Conservation (phyloP, 108 stramenopile genomes). For the Bacterosira constricta region DNA sequence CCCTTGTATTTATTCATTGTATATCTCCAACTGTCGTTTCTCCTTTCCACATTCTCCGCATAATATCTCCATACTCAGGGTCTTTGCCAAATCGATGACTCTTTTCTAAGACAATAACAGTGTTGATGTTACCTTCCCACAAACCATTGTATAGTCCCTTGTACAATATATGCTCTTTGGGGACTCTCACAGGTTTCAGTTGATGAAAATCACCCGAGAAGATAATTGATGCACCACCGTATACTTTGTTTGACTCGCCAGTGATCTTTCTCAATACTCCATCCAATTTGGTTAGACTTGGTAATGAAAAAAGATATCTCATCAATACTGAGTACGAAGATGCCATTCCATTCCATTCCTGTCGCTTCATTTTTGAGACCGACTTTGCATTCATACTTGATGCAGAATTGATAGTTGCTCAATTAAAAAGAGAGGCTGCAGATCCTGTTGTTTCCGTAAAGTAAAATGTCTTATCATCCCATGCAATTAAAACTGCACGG, state of each 20-base stretch:
- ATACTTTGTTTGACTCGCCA: neutral
- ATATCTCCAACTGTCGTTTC: neutral
- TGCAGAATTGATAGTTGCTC: too few relatives aligned
- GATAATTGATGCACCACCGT: conserved; percentile 8
- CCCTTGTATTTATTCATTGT: neutral
- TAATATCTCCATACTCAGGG: neutral
- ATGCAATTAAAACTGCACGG: too few relatives aligned
- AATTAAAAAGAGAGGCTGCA: conserved; percentile 1
- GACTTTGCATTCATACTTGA: too few relatives aligned
- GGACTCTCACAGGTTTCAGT: neutral
- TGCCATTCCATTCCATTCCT: too few relatives aligned
- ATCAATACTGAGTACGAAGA: too few relatives aligned
- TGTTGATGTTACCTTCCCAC: neutral
- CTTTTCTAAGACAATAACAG: neutral
- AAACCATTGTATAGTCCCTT: neutral
- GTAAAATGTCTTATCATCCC: neutral
- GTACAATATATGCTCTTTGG: neutral
- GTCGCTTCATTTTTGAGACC: too few relatives aligned
- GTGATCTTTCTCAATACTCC: conserved; percentile 3
- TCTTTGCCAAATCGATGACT: conserved; percentile 3
- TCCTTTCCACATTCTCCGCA: neutral
- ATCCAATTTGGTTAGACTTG: neutral
- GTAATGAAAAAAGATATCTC: neutral
- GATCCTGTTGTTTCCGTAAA: conserved; percentile 8
- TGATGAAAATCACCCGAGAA: conserved; percentile 20